Evolutionary conservation across 2,329 filamentous ascomycete species (phyloP).

Genomic region (Xenosphaeropsis pyriputrescens): DNA sequence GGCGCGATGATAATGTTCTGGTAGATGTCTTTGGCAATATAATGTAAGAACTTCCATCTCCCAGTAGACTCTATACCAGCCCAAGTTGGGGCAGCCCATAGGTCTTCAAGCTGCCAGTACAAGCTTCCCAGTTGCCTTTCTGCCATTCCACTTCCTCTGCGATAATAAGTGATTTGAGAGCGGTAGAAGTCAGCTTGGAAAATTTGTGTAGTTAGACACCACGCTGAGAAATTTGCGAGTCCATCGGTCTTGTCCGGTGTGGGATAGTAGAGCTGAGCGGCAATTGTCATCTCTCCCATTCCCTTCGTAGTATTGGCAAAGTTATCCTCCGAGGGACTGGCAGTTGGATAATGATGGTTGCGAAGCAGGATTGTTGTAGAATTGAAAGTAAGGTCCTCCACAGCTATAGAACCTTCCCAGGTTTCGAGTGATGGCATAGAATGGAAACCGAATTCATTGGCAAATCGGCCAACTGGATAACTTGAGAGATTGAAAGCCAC

Average conservation of each 20-base stretch:
- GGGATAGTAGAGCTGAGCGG: slow-evolving; percentile 40
- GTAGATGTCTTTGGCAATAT: slow-evolving; percentile 41
- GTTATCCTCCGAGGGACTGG: slow-evolving; percentile 29
- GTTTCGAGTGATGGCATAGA: slow-evolving; percentile 44
- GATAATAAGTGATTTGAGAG: slow-evolving; percentile 44
- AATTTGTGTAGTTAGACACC: slow-evolving; percentile 46
- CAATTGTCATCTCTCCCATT: slow-evolving; percentile 42
- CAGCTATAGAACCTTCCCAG: slow-evolving; percentile 37
- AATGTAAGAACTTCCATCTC: slow-evolving; percentile 47
- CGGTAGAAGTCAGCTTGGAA: slow-evolving; percentile 51
- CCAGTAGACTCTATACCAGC: slow-evolving; percentile 47
- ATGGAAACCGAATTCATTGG: slow-evolving; percentile 49
- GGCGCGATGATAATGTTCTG: slow-evolving; percentile 42
- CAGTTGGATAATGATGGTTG: slow-evolving; percentile 43
- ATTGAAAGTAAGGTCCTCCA: slow-evolving; percentile 39
- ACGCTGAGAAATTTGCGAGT: slow-evolving; percentile 42
- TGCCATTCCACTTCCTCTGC: slow-evolving; percentile 38
- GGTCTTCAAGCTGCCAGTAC: slow-evolving; percentile 53
- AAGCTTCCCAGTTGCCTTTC: slow-evolving; percentile 43
- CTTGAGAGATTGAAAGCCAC: slow-evolving; percentile 36
- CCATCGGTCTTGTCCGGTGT: slow-evolving; percentile 34
- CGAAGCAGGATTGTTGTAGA: slow-evolving; percentile 36
- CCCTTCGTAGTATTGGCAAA: slow-evolving; percentile 26
- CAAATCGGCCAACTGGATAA: slow-evolving; percentile 44
- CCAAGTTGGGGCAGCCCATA: slow-evolving; percentile 51